Conservation (phyloP, 768 basidiomycete species). For the Trametes meyenii region DNA sequence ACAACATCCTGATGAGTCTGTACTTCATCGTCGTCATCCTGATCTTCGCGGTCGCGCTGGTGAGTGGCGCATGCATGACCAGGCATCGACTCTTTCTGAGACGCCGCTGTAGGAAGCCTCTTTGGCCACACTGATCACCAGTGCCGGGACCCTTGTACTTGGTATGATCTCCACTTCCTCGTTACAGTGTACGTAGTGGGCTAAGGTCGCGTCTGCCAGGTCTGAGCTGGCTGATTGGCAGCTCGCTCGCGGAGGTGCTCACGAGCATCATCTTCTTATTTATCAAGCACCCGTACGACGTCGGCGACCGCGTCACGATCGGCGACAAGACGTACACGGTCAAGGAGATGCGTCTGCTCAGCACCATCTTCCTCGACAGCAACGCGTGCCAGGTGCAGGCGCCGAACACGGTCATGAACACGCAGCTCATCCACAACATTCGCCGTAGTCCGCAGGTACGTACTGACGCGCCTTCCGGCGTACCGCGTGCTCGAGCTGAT, state of each 20-base stretch:
- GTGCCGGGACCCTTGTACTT: conserved; percentile 66
- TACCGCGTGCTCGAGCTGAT: neutral
- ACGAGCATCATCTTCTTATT: conserved; percentile 91
- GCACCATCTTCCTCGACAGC: conserved; percentile 68
- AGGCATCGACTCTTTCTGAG: neutral
- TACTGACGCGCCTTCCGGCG: neutral
- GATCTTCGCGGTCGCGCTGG: conserved; percentile 84
- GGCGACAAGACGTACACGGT: conserved; percentile 67
- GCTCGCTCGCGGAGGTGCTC: conserved; percentile 77
- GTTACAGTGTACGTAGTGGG: neutral
- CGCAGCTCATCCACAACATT: conserved; percentile 73
- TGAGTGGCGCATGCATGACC: conserved; percentile 37
- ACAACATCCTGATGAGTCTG: conserved; percentile 84
- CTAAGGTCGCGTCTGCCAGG: conserved; percentile 39
- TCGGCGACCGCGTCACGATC: conserved; percentile 70
- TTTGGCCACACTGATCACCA: conserved; percentile 73
- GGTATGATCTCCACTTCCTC: conserved; percentile 32
- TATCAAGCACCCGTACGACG: conserved; percentile 83
- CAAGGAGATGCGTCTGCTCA: conserved; percentile 85
- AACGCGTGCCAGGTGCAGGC: conserved; percentile 68
- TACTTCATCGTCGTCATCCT: conserved; percentile 71
- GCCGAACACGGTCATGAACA: conserved; percentile 65
- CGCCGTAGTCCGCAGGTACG: conserved; percentile 69
- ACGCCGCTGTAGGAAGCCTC: conserved; percentile 59
- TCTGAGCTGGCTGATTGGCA: conserved; percentile 86